phyloP scores from a whole-genome alignment of 148 eudicot species.

The Silene latifolia region DNA sequence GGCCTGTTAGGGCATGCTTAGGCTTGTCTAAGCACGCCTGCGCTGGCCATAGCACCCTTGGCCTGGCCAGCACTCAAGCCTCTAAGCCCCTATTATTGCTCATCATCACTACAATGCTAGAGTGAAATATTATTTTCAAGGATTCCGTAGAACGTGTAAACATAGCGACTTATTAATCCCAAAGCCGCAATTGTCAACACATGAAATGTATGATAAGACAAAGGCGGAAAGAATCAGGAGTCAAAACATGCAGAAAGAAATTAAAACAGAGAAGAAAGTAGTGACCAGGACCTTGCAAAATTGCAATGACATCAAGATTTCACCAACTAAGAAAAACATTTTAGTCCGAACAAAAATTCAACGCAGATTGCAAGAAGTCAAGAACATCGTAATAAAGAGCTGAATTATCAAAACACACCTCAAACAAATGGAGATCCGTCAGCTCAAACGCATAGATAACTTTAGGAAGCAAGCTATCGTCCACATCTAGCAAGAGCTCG shows the following conservation, averaged over 20 bases:
- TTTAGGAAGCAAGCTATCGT: background rate
- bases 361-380: background rate
- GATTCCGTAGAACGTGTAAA: background rate
- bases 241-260: background rate
- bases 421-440: background rate
- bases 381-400: background rate
- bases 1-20: too few relatives aligned
- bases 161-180: background rate
- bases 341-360: too few relatives aligned
- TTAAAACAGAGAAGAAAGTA: too few relatives aligned
- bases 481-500: background rate
- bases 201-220: background rate
- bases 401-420: background rate
- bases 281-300: too few relatives aligned
- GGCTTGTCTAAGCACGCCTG: too few relatives aligned
- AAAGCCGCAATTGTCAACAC: background rate
- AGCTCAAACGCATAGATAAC: background rate
- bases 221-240: background rate
- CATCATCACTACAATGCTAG: too few relatives aligned
- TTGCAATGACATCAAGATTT: too few relatives aligned
- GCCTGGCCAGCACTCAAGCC: too few relatives aligned
- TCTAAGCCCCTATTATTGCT: too few relatives aligned
- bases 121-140: background rate
- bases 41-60: too few relatives aligned
- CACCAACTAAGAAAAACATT: too few relatives aligned